Evolutionary conservation across 2,329 filamentous ascomycete species (phyloP).

Genomic region (Epichloe glyceriae): DNA sequence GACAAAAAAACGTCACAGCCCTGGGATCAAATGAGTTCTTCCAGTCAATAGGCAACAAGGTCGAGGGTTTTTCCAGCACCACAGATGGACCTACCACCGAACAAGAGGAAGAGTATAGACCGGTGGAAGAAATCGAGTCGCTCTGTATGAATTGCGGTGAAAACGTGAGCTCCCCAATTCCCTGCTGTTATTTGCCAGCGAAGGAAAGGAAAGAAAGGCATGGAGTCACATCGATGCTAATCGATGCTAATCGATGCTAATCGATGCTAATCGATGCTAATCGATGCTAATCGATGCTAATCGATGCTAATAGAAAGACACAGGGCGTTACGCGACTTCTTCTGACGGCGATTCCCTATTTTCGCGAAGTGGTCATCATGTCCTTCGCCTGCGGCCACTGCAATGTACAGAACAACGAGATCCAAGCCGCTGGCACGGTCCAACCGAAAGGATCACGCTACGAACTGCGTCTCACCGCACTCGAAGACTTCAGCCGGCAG

Average conservation of each 20-base stretch:
- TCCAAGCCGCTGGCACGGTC: constrained; percentile 83
- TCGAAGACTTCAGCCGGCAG: constrained; percentile 68
- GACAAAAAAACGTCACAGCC: constrained; percentile 24
- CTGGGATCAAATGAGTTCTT: constrained; percentile 41
- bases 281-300: too few relatives aligned
- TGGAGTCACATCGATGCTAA: neutral
- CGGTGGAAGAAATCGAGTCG: constrained; percentile 60
- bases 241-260: neutral
- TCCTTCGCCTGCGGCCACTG: constrained; percentile 91
- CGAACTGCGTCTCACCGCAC: constrained; percentile 61
- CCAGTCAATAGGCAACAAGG: constrained; percentile 49
- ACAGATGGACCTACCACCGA: constrained; percentile 21
- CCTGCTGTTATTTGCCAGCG: neutral
- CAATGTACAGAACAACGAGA: constrained; percentile 79
- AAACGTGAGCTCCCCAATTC: constrained; percentile 41
- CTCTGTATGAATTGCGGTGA: constrained; percentile 79
- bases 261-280: neutral
- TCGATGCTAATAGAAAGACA: neutral
- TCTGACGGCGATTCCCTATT: constrained; percentile 87
- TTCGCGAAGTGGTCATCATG: constrained; percentile 95
- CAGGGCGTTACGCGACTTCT: constrained; percentile 77
- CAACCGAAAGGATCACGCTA: constrained; percentile 81
- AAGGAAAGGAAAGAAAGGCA: neutral
- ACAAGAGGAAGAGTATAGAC: constrained; percentile 38
- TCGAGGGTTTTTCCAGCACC: constrained; percentile 33